These are phyloP conservation scores for Neopestalotiopsis clavispora DNA, from an alignment of 2,329 filamentous ascomycete genomes.

Conservation along the genomic window DNA sequence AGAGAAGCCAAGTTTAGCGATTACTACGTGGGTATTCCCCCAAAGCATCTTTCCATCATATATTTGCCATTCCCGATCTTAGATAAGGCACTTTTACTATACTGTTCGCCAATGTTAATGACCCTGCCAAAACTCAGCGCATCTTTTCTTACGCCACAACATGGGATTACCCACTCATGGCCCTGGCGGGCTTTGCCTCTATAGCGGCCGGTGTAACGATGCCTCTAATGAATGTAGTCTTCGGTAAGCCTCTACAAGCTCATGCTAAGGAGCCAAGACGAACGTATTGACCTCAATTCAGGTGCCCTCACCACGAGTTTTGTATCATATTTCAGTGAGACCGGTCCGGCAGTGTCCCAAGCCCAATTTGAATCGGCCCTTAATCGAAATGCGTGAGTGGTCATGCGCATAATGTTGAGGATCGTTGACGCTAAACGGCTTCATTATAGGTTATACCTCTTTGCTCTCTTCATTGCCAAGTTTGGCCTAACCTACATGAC, in stretches of 20 bases:
- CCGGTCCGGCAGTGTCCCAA: slow-evolving; percentile 23
- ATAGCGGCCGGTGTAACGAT: slow-evolving; percentile 59
- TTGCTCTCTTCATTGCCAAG: slow-evolving; percentile 72
- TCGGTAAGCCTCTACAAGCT: slow-evolving; percentile 43
- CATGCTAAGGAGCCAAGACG: background rate
- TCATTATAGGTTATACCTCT: slow-evolving; percentile 63
- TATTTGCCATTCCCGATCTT: background rate
- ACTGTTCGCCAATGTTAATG: slow-evolving; percentile 16
- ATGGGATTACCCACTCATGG: slow-evolving; percentile 55
- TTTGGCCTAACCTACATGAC: slow-evolving; percentile 67
- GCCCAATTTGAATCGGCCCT: slow-evolving; percentile 46
- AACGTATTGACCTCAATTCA: slow-evolving; percentile 26
- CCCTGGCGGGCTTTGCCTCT: slow-evolving; percentile 51
- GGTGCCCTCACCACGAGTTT: slow-evolving; percentile 55
- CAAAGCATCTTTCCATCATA: slow-evolving; percentile 5
- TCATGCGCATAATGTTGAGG: background rate
- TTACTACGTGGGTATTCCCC: slow-evolving; percentile 41
- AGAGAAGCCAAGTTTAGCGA: slow-evolving; percentile 51
- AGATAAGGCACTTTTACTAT: background rate
- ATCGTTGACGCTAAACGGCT: background rate
- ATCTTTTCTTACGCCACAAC: slow-evolving; percentile 59
- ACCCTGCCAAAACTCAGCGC: slow-evolving; percentile 38
- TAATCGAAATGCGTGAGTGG: slow-evolving; percentile 49
- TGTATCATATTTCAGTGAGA: slow-evolving; percentile 44
- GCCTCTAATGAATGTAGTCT: slow-evolving; percentile 64